Base-by-base conservation (phyloP, 2,329 filamentous ascomycete species). In the Whalleya microplaca region DNA sequence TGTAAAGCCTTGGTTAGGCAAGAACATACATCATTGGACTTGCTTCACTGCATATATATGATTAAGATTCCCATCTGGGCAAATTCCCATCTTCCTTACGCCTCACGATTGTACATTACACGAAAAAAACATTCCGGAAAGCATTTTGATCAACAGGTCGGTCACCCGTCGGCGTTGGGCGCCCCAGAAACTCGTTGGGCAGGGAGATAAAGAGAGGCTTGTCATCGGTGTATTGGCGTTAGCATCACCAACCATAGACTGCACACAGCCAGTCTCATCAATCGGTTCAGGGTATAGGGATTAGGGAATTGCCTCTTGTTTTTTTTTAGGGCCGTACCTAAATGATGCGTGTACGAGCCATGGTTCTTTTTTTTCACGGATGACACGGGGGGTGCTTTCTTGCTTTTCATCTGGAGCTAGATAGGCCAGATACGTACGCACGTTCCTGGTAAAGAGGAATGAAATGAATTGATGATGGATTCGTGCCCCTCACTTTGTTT, bases 1-100 rank as follows among this genome's bases (percentile, higher is more conserved):
- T 96, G 47, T 93, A 70, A 78, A 53, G 10, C 41, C 32, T 40
- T 29, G 27, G 14, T 12, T 37, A 12, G 4, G 4, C 32, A 37
- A 16, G 16, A 21, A 29, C 41, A 41, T 49, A 29, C n/a, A 32
- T 45, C 12, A 12, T 29, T 21, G n/a, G 10, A 20, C 45, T 48
- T 5, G 27, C 21, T 50, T 45, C 48, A 54, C 32, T 37, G 32
- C 41, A 51, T 41, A 56, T 45, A 47, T 45, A 48, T 40, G 32
- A 45, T 41, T 20, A 21, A 23, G 29, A 48, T 45, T 48, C 43
- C 48, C 52, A n/a, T 42, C 41, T 48, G 18, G 20, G 40, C 41
- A 51, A 7, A 42, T 41, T 19, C 46, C 42, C 43, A 43, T 46
- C 29, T 53, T 40, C 44, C 48, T 53, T 40, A 47, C 48, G 32